These are phyloP conservation scores for Neospora caninum DNA, from an alignment of 169 alveolate species.

Conservation along the genomic window DNA sequence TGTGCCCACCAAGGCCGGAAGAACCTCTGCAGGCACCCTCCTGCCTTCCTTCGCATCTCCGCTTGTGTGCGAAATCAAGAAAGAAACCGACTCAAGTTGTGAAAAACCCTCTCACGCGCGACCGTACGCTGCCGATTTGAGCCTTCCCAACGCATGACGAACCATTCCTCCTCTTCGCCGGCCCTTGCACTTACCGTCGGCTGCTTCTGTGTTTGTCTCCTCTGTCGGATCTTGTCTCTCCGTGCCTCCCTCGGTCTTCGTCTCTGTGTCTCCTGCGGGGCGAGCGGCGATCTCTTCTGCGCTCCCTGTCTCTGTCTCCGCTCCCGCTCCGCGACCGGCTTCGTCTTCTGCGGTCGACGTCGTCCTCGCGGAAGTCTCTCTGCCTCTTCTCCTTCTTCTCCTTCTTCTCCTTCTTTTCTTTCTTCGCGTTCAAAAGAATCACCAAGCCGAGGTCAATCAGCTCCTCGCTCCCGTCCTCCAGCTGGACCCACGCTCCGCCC, in stretches of 20 bases:
- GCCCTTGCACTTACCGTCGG: background rate
- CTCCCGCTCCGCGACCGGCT: background rate
- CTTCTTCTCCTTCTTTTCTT: background rate
- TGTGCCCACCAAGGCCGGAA: no score
- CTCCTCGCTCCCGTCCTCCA: constrained; percentile 62
- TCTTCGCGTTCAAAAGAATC: background rate
- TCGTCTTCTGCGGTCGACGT: background rate
- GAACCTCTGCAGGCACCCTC: no score
- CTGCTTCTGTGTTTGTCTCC: background rate
- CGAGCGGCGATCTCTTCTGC: background rate
- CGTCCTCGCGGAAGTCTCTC: background rate
- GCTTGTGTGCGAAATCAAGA: no score
- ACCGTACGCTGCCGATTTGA: no score
- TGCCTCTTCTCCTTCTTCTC: background rate
- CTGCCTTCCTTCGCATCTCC: no score
- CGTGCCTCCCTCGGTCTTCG: background rate
- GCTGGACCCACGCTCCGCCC: constrained; percentile 28
- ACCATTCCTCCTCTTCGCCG: no score
- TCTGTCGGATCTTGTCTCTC: background rate
- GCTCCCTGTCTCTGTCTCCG: background rate
- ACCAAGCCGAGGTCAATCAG: constrained; percentile 54
- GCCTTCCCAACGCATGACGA: no score
- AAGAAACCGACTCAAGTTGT: no score
- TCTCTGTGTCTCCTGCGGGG: background rate
- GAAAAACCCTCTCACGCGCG: no score